Evolutionary conservation across 495 filamentous ascomycete genomes (phyloP).

Genomic region (Xeromyces bisporus): DNA sequence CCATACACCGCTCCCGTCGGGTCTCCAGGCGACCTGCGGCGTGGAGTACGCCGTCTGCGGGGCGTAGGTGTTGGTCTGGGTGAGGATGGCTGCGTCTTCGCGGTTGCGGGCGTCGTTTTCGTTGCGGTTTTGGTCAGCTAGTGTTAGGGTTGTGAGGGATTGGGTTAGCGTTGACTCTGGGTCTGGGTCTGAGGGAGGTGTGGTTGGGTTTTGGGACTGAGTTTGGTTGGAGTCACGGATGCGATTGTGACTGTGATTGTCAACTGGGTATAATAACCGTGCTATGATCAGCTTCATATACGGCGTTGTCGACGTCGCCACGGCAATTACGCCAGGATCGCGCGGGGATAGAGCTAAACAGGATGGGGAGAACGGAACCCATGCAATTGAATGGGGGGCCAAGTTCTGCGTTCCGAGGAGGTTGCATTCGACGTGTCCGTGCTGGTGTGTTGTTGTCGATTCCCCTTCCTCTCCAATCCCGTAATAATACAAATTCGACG

Average conservation of each 20-base stretch:
- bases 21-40: conserved; percentile 46
- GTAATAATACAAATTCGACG: conserved; percentile 46
- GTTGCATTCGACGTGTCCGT: conserved; percentile 11
- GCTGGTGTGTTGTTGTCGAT: neutral
- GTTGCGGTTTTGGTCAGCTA: no score
- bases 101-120: no score
- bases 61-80: conserved; percentile 43
- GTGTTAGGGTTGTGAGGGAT: no score
- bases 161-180: no score
- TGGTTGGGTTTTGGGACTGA: no score
- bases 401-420: conserved; percentile 42
- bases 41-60: conserved; percentile 55
- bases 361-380: conserved; percentile 46
- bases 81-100: conserved; percentile 41
- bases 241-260: neutral
- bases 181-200: no score
- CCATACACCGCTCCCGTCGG: conserved; percentile 47
- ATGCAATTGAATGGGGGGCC: conserved; percentile 46
- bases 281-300: conserved; percentile 53
- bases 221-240: no score
- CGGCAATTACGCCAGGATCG: conserved; percentile 38
- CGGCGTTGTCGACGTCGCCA: conserved; percentile 44
- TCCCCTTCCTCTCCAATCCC: conserved; percentile 11
- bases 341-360: conserved; percentile 38
- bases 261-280: conserved; percentile 34